Evolutionary conservation across 768 basidiomycete genomes (phyloP).

Genomic region (Mycena polygramma): DNA sequence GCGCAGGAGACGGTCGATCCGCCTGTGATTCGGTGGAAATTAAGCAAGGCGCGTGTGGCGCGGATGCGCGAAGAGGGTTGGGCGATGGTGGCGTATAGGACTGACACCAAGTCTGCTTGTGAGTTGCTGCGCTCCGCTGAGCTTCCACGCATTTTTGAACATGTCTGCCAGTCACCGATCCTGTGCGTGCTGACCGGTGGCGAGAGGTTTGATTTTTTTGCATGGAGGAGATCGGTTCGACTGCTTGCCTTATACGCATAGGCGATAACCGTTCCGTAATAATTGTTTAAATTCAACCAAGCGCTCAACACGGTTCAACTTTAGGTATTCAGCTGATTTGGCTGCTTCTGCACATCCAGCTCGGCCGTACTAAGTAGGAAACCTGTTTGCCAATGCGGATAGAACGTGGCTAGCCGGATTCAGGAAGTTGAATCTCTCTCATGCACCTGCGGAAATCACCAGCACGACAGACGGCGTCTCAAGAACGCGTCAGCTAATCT

Average conservation of each 20-base stretch:
- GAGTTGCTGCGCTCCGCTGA: neutral
- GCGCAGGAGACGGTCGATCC: constrained; percentile 17
- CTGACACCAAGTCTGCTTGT: constrained; percentile 17
- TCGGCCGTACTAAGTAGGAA: too few relatives aligned
- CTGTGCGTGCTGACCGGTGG: constrained; percentile 18
- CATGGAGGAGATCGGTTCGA: neutral
- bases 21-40: constrained; percentile 20
- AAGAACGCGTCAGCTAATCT: too few relatives aligned
- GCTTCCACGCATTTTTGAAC: neutral
- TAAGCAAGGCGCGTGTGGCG: constrained; percentile 19
- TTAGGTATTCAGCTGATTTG: too few relatives aligned
- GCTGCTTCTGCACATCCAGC: too few relatives aligned
- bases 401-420: too few relatives aligned
- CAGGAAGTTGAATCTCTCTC: too few relatives aligned
- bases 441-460: too few relatives aligned
- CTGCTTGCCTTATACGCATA: too few relatives aligned
- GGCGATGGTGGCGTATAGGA: constrained; percentile 27
- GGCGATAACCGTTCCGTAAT: too few relatives aligned
- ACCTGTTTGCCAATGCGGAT: too few relatives aligned
- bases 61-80: constrained; percentile 21
- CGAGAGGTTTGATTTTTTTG: constrained; percentile 15
- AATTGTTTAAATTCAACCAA: neutral
- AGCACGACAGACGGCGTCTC: too few relatives aligned
- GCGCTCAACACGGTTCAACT: neutral
- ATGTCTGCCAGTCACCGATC: constrained; percentile 8